These are phyloP conservation scores for Luvunga scandens DNA, from an alignment of 345 rosid genomes.

Conservation along the genomic window DNA sequence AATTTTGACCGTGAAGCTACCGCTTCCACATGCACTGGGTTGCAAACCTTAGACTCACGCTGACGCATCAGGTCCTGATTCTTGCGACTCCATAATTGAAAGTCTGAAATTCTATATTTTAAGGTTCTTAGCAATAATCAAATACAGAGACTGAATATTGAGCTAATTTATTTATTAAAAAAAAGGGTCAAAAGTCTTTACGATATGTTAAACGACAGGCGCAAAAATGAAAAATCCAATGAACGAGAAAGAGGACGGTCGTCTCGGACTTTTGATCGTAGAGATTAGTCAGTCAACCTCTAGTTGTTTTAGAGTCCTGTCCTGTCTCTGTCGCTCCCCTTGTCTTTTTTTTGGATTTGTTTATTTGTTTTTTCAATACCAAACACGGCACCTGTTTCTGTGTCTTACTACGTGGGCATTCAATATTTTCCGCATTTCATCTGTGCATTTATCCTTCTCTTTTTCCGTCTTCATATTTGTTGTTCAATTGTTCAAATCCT, in stretches of 20 bases:
- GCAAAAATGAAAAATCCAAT: too few relatives aligned
- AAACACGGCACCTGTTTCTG: slow-evolving; percentile 1
- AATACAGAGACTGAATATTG: too few relatives aligned
- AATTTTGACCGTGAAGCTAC: too few relatives aligned
- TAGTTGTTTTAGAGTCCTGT: neutral
- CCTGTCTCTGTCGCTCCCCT: slow-evolving; percentile 21
- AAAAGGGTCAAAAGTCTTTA: neutral
- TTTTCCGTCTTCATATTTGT: neutral
- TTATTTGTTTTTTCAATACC: slow-evolving; percentile 1
- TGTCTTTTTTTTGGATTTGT: neutral
- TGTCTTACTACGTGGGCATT: neutral
- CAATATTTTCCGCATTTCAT: neutral
- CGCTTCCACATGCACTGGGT: neutral
- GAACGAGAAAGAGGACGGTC: neutral
- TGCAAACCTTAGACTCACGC: neutral
- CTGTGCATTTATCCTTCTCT: neutral
- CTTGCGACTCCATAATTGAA: too few relatives aligned
- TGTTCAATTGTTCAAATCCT: neutral
- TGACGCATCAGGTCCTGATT: neutral
- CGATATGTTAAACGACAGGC: too few relatives aligned
- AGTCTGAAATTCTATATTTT: too few relatives aligned
- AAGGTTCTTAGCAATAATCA: too few relatives aligned
- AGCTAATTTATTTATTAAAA: too few relatives aligned
- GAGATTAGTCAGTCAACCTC: neutral
- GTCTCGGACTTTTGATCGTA: neutral